These are phyloP conservation scores for Santalum album DNA, from an alignment of 164 flowering plant genomes.

Conservation along the genomic window DNA sequence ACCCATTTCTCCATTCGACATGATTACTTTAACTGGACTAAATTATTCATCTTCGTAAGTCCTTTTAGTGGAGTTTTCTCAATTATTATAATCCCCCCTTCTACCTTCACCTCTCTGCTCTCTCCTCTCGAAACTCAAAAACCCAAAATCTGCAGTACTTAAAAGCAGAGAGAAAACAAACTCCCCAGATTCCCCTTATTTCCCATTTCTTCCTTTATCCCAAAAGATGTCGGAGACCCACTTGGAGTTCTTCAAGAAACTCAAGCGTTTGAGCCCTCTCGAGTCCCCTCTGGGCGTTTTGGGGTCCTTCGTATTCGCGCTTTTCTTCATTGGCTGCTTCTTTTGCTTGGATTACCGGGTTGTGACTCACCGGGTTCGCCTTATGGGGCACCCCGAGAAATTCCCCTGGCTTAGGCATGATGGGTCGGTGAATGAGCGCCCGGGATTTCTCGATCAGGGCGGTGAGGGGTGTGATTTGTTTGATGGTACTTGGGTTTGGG, in stretches of 20 bases:
- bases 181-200: too few relatives aligned
- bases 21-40: too few relatives aligned
- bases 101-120: too few relatives aligned
- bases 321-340: conserved; percentile 28
- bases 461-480: conserved; percentile 57
- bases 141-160: too few relatives aligned
- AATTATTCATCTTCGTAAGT: too few relatives aligned
- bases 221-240: too few relatives aligned
- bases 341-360: conserved; percentile 40
- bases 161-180: too few relatives aligned
- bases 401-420: conserved; percentile 16
- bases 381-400: conserved; percentile 2
- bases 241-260: conserved; percentile 36
- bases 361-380: conserved; percentile 4
- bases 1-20: too few relatives aligned
- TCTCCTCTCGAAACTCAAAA: too few relatives aligned
- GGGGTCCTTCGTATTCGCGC: conserved; percentile 28
- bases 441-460: conserved; percentile 35
- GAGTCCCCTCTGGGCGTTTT: conserved; percentile 36
- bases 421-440: conserved; percentile 6
- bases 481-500: conserved; percentile 86
- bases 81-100: too few relatives aligned
- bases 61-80: too few relatives aligned
- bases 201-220: too few relatives aligned
- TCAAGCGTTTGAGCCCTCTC: conserved; percentile 37